These are phyloP conservation scores for Barnettozyma pratensis DNA, from an alignment of 805 yeast genomes.

Conservation along the genomic window DNA sequence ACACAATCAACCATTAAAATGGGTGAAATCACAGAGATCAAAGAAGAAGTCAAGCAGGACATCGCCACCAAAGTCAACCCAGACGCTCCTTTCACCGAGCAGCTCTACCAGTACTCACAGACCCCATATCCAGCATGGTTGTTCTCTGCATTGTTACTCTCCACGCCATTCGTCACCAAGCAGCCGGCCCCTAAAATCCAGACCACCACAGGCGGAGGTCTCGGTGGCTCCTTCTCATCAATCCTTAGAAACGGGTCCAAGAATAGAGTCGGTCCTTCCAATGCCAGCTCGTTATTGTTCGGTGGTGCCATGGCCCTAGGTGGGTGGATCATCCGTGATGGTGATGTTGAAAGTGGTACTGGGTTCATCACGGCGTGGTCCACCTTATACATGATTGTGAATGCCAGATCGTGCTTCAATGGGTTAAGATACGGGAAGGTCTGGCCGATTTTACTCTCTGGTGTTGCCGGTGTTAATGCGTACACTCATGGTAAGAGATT, in stretches of 20 bases:
- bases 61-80: constrained; percentile 6
- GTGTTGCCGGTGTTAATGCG: constrained; percentile 58
- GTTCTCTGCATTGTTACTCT: constrained; percentile 32
- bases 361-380: constrained; percentile 85
- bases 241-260: constrained; percentile 1
- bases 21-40: constrained; percentile 23
- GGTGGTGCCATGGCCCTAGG: constrained; percentile 62
- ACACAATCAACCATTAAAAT: constrained; percentile 1
- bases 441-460: constrained; percentile 55
- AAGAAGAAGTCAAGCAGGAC: constrained; percentile 14
- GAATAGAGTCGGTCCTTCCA: constrained; percentile 28
- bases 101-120: constrained; percentile 27
- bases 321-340: constrained; percentile 70
- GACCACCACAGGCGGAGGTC: constrained; percentile 4
- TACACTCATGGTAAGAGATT: constrained; percentile 66
- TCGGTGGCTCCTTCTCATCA: neutral
- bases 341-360: constrained; percentile 72
- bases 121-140: constrained; percentile 47
- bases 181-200: constrained; percentile 19
- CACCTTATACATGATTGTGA: constrained; percentile 62
- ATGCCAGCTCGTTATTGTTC: constrained; percentile 43
- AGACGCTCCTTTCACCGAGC: constrained; percentile 12
- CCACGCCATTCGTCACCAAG: constrained; percentile 32
- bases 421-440: constrained; percentile 51
- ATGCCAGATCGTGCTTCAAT: constrained; percentile 53